Evolutionary conservation across 2,329 filamentous ascomycete genomes (phyloP).

Genomic region (Lachnum nothofagi): DNA sequence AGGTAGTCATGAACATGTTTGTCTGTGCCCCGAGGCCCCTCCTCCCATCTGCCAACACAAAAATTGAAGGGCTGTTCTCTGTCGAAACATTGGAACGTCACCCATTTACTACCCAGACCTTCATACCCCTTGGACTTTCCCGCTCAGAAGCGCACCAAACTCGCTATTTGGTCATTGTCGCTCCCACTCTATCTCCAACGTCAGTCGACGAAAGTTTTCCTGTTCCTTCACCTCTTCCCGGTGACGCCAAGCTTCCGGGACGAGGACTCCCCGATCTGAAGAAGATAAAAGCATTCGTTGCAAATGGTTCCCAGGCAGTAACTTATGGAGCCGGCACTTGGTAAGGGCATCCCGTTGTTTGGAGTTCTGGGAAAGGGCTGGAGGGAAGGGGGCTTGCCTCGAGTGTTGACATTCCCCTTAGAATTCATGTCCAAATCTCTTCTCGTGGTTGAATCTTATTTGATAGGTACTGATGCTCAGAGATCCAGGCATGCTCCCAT

Average conservation of each 20-base stretch:
- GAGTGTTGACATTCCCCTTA: no score
- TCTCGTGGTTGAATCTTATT: neutral
- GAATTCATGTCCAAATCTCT: neutral
- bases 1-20: slow-evolving; percentile 80
- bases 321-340: slow-evolving; percentile 89
- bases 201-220: slow-evolving; percentile 37
- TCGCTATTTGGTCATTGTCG: slow-evolving; percentile 80
- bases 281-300: slow-evolving; percentile 71
- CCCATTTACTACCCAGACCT: slow-evolving; percentile 91
- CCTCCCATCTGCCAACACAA: slow-evolving; percentile 29
- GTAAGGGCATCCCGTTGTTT: slow-evolving; percentile 33
- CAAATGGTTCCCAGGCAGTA: slow-evolving; percentile 72
- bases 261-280: slow-evolving; percentile 62
- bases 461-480: neutral
- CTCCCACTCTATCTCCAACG: slow-evolving; percentile 62
- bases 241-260: slow-evolving; percentile 18
- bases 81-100: slow-evolving; percentile 80
- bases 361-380: no score
- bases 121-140: slow-evolving; percentile 66
- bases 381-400: no score
- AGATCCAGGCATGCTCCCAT: slow-evolving; percentile 72
- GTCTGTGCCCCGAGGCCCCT: slow-evolving; percentile 67
- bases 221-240: slow-evolving; percentile 24
- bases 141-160: slow-evolving; percentile 40
- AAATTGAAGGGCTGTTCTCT: slow-evolving; percentile 46